These are phyloP conservation scores for Halocafeteria seosinensis DNA, from an alignment of 108 stramenopile genomes.

Conservation along the genomic window DNA sequence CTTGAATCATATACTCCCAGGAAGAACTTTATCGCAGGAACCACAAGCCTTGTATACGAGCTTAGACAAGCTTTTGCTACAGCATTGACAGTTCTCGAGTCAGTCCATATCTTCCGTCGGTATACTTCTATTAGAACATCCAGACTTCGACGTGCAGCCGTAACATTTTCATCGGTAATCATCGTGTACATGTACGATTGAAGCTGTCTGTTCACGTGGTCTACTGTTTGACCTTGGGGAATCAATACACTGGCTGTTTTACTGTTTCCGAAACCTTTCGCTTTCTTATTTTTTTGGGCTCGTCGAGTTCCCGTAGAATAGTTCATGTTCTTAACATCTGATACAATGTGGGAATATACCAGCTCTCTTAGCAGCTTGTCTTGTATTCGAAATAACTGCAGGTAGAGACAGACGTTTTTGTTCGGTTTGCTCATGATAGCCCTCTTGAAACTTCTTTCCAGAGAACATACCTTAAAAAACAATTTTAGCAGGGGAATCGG, in stretches of 20 bases:
- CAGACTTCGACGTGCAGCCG: slow-evolving; percentile 50
- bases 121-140: slow-evolving; percentile 81
- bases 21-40: slow-evolving; percentile 76
- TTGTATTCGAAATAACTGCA: slow-evolving; percentile 60
- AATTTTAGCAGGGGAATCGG: slow-evolving; percentile 61
- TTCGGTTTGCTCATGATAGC: too few relatives aligned
- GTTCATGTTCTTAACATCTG: slow-evolving; percentile 60
- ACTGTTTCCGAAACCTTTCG: too few relatives aligned
- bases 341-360: slow-evolving; percentile 67
- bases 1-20: slow-evolving; percentile 81
- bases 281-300: slow-evolving; percentile 40
- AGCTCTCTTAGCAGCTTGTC: slow-evolving; percentile 67
- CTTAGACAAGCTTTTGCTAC: slow-evolving; percentile 54
- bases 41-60: slow-evolving; percentile 41
- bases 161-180: slow-evolving; percentile 13
- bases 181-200: slow-evolving; percentile 31
- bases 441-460: too few relatives aligned
- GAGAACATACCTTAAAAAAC: too few relatives aligned
- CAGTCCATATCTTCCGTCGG: slow-evolving; percentile 81
- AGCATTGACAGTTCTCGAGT: slow-evolving; percentile 75
- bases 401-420: too few relatives aligned
- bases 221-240: too few relatives aligned
- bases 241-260: too few relatives aligned
- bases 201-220: slow-evolving; percentile 32
- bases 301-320: slow-evolving; percentile 45